These are phyloP conservation scores for Cymbidium sinense DNA, from an alignment of 106 monocot genomes.

Conservation along the genomic window DNA sequence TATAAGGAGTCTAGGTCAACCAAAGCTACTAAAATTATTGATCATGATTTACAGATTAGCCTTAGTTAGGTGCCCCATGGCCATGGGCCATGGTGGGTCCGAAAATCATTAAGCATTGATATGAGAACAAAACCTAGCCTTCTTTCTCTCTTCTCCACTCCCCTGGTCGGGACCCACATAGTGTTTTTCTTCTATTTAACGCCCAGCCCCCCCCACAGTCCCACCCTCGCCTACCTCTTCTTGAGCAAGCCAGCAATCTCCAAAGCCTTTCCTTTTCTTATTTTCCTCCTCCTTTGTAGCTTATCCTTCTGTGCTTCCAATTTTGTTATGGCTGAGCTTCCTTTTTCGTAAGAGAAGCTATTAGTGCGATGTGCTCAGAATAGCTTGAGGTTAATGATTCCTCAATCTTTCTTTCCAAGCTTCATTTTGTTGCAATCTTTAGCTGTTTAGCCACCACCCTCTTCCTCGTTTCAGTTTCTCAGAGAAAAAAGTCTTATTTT, in stretches of 20 bases:
- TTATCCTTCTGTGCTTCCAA: not conserved
- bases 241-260: not conserved
- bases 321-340: not conserved
- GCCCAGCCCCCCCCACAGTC: not conserved
- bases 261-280: not conserved
- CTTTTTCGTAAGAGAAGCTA: not conserved
- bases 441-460: not conserved
- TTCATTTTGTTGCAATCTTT: not conserved
- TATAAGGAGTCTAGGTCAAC: no score
- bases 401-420: not conserved
- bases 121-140: not conserved
- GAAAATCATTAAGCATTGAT: not conserved
- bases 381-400: no score
- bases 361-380: no score
- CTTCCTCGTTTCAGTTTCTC: not conserved
- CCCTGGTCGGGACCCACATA: not conserved
- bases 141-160: not conserved
- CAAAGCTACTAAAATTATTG: no score
- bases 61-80: not conserved
- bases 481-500: not conserved
- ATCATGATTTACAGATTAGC: no score
- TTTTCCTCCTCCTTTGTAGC: not conserved
- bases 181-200: constrained; percentile 2
- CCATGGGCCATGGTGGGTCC: not conserved
- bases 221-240: not conserved